Evolutionary conservation across 179 eudicot species (phyloP).

Genomic region (Silene noctiflora): DNA sequence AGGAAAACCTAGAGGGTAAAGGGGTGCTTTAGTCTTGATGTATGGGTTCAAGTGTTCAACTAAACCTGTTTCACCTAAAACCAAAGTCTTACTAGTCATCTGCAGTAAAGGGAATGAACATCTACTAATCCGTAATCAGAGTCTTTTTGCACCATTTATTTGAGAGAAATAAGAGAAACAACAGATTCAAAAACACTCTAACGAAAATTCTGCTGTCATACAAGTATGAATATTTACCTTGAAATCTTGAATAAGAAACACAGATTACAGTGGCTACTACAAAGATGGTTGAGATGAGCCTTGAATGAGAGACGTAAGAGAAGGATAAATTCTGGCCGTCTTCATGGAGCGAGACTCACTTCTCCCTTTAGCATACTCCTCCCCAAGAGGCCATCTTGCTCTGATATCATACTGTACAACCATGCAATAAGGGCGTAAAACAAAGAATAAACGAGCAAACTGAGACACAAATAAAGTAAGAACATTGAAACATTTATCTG

Average conservation of each 20-base stretch:
- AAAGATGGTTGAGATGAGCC: slow-evolving; percentile 42
- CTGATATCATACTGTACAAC: slow-evolving; percentile 68
- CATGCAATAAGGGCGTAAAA: neutral
- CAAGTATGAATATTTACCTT: neutral
- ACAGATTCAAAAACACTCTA: neutral
- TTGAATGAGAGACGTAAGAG: slow-evolving; percentile 81
- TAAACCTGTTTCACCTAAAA: too few relatives aligned
- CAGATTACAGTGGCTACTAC: slow-evolving; percentile 15
- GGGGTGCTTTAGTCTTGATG: too few relatives aligned
- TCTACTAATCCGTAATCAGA: neutral
- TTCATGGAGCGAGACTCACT: slow-evolving; percentile 86
- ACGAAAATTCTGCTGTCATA: neutral
- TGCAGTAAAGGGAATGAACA: neutral
- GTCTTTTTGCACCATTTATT: neutral
- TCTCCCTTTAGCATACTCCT: slow-evolving; percentile 80
- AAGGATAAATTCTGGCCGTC: slow-evolving; percentile 81
- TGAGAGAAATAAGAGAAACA: neutral
- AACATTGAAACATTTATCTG: neutral
- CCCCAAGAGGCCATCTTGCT: slow-evolving; percentile 98
- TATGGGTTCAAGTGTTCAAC: too few relatives aligned
- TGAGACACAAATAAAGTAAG: neutral
- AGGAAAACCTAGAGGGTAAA: too few relatives aligned
- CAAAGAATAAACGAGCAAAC: neutral
- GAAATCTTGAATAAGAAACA: neutral
- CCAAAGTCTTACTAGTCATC: neutral